Evolutionary conservation across 1,284 basidiomycete genomes (phyloP), one percentile per base, ranked within the genome.

Genomic region (Waitea zeae): DNA sequence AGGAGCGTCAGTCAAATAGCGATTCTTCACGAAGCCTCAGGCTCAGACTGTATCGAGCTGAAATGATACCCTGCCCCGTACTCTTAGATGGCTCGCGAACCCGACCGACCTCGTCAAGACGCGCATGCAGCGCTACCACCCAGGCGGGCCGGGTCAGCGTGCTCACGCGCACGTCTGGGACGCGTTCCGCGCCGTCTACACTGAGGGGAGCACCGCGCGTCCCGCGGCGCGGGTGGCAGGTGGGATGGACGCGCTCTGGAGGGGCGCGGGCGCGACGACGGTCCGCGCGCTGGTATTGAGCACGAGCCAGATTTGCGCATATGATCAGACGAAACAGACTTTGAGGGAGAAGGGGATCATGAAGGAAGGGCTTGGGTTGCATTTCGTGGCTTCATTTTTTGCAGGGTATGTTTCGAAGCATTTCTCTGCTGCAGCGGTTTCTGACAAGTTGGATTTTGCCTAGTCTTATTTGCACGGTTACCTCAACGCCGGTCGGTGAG

Each of bases 71-170:
- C n/a, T 26, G 22, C 7, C 7, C 22, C 7, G 7, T n/a, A 26
- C 12, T 6, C 17, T 19, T 17, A 57, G 54, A 11, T 49, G 52
- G 1, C 38, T 57, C n/a, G 56, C 57, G 3, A 59, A 57, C 38
- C 57, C 57, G 3, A 52, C 55, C 3, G 57, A 59, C 37, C 44
- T 59, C 1, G 51, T 58, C 26, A 59, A 59, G 51, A 53, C 54
- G 9, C 51, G 57, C 5, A 58, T 59, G 55, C 57, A 59, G 41
- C 54, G 56, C 0, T 45, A 52, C 41, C 54, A 57, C 36, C 54
- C 54, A 5, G 33, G 45, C 4, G 54, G 53, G 6, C 7, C 7
- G 7, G 22, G 22, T 26, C 7, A 7, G 7, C 48, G 45, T 26
- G 54, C 56, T 0, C 58, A 57, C 43, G 45, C 46, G 18, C 50